Percentiles rank a stretch among this genome's conserved stretches.
Conservation (phyloP, 148 eudicot genomes). For the Nyssa sinensis region DNA sequence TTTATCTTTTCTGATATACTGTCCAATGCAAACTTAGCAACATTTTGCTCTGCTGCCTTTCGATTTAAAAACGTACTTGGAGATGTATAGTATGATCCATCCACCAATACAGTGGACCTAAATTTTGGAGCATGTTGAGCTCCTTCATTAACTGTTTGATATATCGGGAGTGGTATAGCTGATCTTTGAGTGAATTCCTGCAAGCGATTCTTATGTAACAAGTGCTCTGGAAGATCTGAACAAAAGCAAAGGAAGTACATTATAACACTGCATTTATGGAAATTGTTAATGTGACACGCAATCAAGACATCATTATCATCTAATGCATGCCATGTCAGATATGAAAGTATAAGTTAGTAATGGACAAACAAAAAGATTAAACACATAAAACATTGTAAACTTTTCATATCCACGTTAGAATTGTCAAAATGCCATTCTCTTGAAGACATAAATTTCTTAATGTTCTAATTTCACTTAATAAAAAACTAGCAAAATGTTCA, state of each 20-base stretch:
- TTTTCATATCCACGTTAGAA: background rate
- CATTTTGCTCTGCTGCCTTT: conserved; percentile 64
- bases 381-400: background rate
- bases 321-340: background rate
- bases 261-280: background rate
- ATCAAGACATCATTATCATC: background rate
- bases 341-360: background rate
- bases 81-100: conserved; percentile 44
- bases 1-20: conserved; percentile 28
- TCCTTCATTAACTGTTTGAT: conserved; percentile 40
- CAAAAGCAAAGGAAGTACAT: too few species aligned
- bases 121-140: conserved; percentile 28
- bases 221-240: conserved; percentile 26
- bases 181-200: conserved; percentile 37
- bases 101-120: conserved; percentile 48
- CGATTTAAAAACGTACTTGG: conserved; percentile 19
- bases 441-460: too few species aligned
- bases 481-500: background rate
- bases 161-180: conserved; percentile 35
- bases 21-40: conserved; percentile 47
- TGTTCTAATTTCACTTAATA: too few species aligned
- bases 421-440: too few species aligned
- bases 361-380: background rate
- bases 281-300: background rate
- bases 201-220: conserved; percentile 36